Conservation (phyloP, 306 rosid genomes). For the Pterocarpus macrocarpus region DNA sequence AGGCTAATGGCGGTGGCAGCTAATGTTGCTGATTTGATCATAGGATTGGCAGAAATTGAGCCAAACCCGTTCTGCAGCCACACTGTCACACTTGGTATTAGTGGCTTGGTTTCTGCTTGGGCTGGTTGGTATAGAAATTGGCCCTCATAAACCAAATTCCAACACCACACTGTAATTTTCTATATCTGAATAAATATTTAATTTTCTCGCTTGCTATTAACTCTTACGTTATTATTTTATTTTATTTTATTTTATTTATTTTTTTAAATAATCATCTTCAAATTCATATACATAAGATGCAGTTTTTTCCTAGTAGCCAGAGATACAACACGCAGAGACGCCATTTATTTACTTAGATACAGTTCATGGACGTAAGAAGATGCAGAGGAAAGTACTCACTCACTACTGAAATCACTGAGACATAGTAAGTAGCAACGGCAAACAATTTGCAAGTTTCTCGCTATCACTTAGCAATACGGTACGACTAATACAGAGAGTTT, state of each 20-base stretch:
- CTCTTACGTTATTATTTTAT: background rate
- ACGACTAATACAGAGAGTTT: too few relatives aligned
- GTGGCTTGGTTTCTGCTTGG: constrained; percentile 99
- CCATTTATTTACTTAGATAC: too few relatives aligned
- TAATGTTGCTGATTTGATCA: constrained; percentile 88
- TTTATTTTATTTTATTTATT: background rate
- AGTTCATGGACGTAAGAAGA: too few relatives aligned
- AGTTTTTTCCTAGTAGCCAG: too few relatives aligned
- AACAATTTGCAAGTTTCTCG: too few relatives aligned
- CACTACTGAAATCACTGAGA: too few relatives aligned
- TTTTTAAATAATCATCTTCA: too few relatives aligned
- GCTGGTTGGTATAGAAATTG: constrained; percentile 99
- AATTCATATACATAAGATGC: too few relatives aligned
- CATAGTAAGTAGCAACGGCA: too few relatives aligned
- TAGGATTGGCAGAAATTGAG: constrained; percentile 86
- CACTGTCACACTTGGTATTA: constrained; percentile 82
- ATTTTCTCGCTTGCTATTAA: background rate
- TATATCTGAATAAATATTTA: background rate
- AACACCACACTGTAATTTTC: constrained; percentile 29
- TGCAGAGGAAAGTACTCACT: too few relatives aligned
- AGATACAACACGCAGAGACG: too few relatives aligned
- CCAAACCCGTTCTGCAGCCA: constrained; percentile 93
- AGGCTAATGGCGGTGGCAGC: constrained; percentile 92
- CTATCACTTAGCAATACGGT: too few relatives aligned
- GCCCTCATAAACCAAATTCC: constrained; percentile 62